Conservation (phyloP, 495 filamentous ascomycete genomes). For the Aspergillus baeticus region DNA sequence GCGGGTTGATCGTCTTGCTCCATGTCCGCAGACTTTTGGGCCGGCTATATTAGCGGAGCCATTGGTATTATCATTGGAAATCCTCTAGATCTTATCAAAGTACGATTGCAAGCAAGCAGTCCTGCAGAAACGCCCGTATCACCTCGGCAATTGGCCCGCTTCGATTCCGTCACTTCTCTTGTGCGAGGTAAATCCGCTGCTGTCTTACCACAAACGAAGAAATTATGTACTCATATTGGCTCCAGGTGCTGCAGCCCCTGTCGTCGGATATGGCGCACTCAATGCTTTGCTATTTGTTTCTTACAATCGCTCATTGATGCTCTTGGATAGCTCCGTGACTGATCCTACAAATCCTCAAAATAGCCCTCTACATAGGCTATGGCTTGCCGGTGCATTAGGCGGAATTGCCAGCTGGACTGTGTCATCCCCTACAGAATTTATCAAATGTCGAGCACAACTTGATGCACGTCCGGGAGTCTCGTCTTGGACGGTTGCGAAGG, state of each 20-base stretch:
- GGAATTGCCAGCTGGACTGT: conserved; percentile 80
- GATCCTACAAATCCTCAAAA: conserved; percentile 39
- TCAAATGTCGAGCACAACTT: conserved; percentile 82
- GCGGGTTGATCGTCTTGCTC: neutral
- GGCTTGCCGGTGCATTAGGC: conserved; percentile 71
- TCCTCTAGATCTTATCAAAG: conserved; percentile 83
- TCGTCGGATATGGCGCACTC: conserved; percentile 83
- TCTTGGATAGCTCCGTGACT: conserved; percentile 47
- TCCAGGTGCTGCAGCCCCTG: conserved; percentile 71
- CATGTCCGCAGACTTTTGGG: conserved; percentile 87
- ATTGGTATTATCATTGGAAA: conserved; percentile 84
- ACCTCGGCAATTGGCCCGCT: conserved; percentile 30
- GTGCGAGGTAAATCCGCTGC: conserved; percentile 40
- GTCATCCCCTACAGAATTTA: conserved; percentile 79
- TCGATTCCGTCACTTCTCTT: conserved; percentile 46
- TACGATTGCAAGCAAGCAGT: conserved; percentile 67
- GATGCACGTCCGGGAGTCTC: conserved; percentile 36
- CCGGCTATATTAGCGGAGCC: conserved; percentile 80
- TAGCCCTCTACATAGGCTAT: conserved; percentile 52
- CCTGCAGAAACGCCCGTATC: conserved; percentile 23
- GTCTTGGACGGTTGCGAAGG: conserved; percentile 61
- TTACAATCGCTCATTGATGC: conserved; percentile 72
- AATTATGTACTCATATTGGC: conserved; percentile 5
- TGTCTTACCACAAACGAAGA: neutral
- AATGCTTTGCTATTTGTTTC: conserved; percentile 84